Evolutionary conservation across 1,284 basidiomycete genomes (phyloP).

Genomic region (Moniliella sp.): DNA sequence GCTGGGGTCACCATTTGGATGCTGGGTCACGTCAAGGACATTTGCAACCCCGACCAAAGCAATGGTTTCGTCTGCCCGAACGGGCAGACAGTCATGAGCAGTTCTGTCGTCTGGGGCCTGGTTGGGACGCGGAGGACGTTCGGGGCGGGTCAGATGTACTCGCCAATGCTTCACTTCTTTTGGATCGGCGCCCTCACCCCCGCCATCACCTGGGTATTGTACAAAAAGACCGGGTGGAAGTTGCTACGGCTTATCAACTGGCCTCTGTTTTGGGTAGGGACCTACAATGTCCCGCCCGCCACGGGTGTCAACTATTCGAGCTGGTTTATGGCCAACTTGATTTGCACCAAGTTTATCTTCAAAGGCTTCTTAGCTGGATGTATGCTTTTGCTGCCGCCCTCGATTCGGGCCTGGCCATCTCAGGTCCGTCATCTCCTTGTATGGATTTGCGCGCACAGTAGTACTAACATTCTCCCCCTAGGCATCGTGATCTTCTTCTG

Average conservation of each 20-base stretch:
- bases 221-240: conserved; percentile 26
- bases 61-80: conserved; percentile 25
- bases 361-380: conserved; percentile 36
- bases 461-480: conserved; percentile 3
- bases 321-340: conserved; percentile 23
- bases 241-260: conserved; percentile 8
- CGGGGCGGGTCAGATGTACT: conserved; percentile 8
- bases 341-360: conserved; percentile 37
- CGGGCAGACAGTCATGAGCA: conserved; percentile 16
- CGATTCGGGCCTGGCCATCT: conserved; percentile 33
- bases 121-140: conserved; percentile 35
- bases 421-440: conserved; percentile 17
- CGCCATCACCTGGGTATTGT: conserved; percentile 10
- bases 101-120: conserved; percentile 31
- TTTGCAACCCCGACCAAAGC: conserved; percentile 39
- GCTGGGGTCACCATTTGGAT: conserved; percentile 44
- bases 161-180: conserved; percentile 16
- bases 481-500: conserved; percentile 8
- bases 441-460: conserved; percentile 1
- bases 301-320: conserved; percentile 28
- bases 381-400: conserved; percentile 34
- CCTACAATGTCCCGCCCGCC: conserved; percentile 20
- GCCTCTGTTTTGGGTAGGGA: conserved; percentile 21
- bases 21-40: conserved; percentile 48
- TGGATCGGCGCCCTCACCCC: conserved; percentile 16